Evolutionary conservation across 2,329 filamentous ascomycete species (phyloP).

Genomic region (Ophiostoma fasciatum): DNA sequence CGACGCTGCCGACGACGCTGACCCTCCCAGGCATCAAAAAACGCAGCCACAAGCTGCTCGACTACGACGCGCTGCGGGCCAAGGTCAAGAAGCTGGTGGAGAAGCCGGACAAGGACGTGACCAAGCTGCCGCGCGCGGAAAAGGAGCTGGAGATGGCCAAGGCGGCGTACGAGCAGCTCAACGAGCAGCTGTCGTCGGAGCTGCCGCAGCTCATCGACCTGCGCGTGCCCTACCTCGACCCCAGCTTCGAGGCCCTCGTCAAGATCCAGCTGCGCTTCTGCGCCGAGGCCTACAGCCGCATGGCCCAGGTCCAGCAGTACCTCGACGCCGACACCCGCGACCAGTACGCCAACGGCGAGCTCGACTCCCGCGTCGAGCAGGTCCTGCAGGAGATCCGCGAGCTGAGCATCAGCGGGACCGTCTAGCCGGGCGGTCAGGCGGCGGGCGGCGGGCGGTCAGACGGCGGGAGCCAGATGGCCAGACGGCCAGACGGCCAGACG

Average conservation of each 20-base stretch:
- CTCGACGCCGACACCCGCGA: constrained; percentile 90
- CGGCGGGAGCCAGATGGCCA: too few species aligned
- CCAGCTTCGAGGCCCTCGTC: constrained; percentile 91
- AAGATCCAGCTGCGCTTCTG: constrained; percentile 98
- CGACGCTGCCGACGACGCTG: not conserved
- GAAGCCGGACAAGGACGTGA: constrained; percentile 97
- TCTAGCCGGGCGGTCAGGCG: too few species aligned
- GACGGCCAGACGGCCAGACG: too few species aligned
- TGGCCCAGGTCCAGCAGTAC: constrained; percentile 99
- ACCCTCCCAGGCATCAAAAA: constrained; percentile 68
- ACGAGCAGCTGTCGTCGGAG: constrained; percentile 88
- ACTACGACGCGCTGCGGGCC: constrained; percentile 90
- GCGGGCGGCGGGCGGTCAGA: too few species aligned
- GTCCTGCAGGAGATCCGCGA: constrained; percentile 94
- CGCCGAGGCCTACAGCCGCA: constrained; percentile 89
- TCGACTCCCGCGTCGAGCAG: constrained; percentile 86
- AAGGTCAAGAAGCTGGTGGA: constrained; percentile 96
- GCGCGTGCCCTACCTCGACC: constrained; percentile 91
- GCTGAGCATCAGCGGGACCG: constrained; percentile 72
- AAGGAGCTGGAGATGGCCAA: constrained; percentile 94
- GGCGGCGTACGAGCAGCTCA: constrained; percentile 86
- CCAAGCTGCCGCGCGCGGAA: constrained; percentile 88
- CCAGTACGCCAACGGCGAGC: constrained; percentile 83
- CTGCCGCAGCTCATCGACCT: constrained; percentile 92
- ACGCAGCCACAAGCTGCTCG: constrained; percentile 92